Evolutionary conservation across 768 basidiomycete species (phyloP).

Genomic region (Kwoniella pini): DNA sequence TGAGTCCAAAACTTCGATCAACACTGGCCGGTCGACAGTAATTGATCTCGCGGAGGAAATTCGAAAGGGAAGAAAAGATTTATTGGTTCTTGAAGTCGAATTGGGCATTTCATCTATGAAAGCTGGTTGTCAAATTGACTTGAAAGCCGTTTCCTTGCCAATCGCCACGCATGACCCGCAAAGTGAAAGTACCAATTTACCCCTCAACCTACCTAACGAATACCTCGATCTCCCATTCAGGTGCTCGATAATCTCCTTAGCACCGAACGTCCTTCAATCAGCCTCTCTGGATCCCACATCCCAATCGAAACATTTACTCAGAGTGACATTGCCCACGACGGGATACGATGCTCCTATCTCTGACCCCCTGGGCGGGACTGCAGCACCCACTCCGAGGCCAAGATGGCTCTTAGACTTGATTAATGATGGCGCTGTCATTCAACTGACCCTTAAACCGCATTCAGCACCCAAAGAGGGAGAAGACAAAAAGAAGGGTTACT

Average conservation of each 20-base stretch:
- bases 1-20: conserved; percentile 55
- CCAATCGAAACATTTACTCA: conserved; percentile 68
- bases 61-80: conserved; percentile 60
- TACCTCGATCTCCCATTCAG: conserved; percentile 46
- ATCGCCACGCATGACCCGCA: conserved; percentile 60
- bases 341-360: conserved; percentile 72
- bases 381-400: conserved; percentile 59
- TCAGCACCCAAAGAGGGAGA: not conserved
- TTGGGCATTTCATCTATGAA: conserved; percentile 50
- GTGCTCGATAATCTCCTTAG: conserved; percentile 70
- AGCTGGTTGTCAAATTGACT: conserved; percentile 55
- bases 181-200: conserved; percentile 13
- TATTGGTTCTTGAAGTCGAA: conserved; percentile 67
- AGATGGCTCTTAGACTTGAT: conserved; percentile 71
- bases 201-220: conserved; percentile 31
- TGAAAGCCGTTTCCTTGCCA: conserved; percentile 45
- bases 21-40: conserved; percentile 54
- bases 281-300: conserved; percentile 65
- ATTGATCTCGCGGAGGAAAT: conserved; percentile 56
- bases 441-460: conserved; percentile 58
- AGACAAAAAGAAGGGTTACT: conserved; percentile 19
- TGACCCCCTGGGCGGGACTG: conserved; percentile 69
- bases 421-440: conserved; percentile 61
- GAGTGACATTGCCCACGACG: conserved; percentile 77
- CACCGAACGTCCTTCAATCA: conserved; percentile 68